Conservation (phyloP, 2,329 filamentous ascomycete genomes). For the Microsporum audouinii region DNA sequence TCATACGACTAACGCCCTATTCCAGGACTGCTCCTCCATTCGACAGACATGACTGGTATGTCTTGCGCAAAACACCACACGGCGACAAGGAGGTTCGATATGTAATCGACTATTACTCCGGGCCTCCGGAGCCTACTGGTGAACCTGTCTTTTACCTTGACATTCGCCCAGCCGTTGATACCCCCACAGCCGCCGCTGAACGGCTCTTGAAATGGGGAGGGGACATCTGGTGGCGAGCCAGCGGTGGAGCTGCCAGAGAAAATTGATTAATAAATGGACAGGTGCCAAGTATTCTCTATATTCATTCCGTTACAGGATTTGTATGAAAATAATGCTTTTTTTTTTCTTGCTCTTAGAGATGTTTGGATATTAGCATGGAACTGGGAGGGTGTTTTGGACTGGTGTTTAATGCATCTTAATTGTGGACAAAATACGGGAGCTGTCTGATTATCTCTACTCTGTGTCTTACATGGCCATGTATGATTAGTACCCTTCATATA, state of each 20-base stretch:
- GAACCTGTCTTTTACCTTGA: slow-evolving; percentile 95
- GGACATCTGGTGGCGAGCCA: slow-evolving; percentile 87
- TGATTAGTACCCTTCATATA: neutral
- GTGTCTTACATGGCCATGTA: neutral
- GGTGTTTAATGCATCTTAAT: neutral
- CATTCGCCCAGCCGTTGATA: slow-evolving; percentile 76
- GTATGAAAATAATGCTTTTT: neutral
- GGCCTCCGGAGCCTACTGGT: slow-evolving; percentile 65
- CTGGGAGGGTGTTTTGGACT: neutral
- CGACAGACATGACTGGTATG: slow-evolving; percentile 95
- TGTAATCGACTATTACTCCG: slow-evolving; percentile 93
- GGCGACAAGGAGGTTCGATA: slow-evolving; percentile 76
- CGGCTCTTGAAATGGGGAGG: slow-evolving; percentile 78
- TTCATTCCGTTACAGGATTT: neutral
- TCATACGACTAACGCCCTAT: slow-evolving; percentile 3
- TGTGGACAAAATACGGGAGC: neutral
- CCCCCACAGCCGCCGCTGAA: slow-evolving; percentile 68
- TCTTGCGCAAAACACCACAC: slow-evolving; percentile 56
- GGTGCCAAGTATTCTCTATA: neutral
- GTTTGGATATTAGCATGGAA: neutral
- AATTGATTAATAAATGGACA: neutral
- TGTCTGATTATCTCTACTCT: neutral
- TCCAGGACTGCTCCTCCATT: slow-evolving; percentile 71
- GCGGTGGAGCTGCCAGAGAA: slow-evolving; percentile 54
- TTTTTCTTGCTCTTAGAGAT: neutral